These are phyloP conservation scores for Acacia confusa DNA, from an alignment of 306 rosid genomes.

Conservation along the genomic window DNA sequence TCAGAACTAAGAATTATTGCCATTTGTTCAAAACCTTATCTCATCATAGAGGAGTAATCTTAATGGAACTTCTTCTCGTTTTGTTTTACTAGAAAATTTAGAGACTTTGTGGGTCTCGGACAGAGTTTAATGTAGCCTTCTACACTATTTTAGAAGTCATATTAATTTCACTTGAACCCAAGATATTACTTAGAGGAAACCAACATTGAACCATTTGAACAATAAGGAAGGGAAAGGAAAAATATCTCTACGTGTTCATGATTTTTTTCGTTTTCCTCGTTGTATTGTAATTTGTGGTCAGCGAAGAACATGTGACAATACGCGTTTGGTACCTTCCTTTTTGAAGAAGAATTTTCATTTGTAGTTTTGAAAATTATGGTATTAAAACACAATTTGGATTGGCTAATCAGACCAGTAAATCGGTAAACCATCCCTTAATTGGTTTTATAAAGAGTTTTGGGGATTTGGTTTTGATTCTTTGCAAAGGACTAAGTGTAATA, in stretches of 20 bases:
- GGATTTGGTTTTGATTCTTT: too few species aligned
- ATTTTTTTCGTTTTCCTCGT: neutral
- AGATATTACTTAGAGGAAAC: neutral
- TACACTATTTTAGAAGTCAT: neutral
- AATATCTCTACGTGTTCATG: neutral
- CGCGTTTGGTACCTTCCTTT: neutral
- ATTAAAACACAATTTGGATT: too few species aligned
- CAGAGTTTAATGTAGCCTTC: neutral
- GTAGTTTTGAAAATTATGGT: too few species aligned
- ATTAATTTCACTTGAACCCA: neutral
- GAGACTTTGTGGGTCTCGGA: neutral
- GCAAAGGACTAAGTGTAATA: too few species aligned
- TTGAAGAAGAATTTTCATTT: neutral
- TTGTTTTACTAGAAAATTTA: neutral
- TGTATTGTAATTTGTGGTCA: neutral
- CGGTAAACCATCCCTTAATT: too few species aligned
- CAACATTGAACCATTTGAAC: neutral
- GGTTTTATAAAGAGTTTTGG: too few species aligned
- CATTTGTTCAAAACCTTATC: slow-evolving; percentile 20
- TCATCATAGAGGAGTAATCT: neutral
- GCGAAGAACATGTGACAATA: neutral
- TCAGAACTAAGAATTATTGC: neutral
- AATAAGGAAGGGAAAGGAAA: neutral
- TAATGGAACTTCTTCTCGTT: neutral
- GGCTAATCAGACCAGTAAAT: too few species aligned